These are phyloP conservation scores for Capsaspora owczarzaki DNA, from an alignment of 78 protist species.

Conservation along the genomic window DNA sequence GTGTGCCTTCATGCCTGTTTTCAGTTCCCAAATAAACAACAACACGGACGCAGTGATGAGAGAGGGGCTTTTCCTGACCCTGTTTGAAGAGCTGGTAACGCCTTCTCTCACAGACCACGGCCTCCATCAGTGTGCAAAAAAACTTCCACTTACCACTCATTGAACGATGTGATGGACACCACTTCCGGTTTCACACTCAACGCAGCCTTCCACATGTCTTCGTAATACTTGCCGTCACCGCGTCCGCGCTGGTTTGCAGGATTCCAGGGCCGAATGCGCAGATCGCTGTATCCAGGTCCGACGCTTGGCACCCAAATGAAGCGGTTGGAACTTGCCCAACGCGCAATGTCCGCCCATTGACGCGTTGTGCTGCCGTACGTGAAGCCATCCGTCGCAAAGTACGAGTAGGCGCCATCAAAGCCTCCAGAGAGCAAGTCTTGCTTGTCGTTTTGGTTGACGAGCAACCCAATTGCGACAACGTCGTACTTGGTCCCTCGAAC, in stretches of 20 bases:
- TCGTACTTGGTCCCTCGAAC: slow-evolving; percentile 12
- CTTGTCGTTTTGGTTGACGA: background rate
- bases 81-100: background rate
- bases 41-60: no score
- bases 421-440: background rate
- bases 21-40: no score
- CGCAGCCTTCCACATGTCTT: background rate
- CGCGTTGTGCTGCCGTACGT: slow-evolving; percentile 18
- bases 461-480: slow-evolving; percentile 4
- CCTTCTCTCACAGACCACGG: background rate
- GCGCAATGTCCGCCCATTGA: slow-evolving; percentile 21
- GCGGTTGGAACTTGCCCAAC: background rate
- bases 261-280: slow-evolving; percentile 51
- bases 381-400: slow-evolving; percentile 50
- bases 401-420: slow-evolving; percentile 57
- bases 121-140: slow-evolving; percentile 47
- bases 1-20: background rate
- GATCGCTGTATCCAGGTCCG: slow-evolving; percentile 58
- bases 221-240: slow-evolving; percentile 27
- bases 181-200: background rate
- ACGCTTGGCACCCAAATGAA: slow-evolving; percentile 25
- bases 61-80: background rate
- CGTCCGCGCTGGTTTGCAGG: slow-evolving; percentile 11
- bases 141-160: slow-evolving; percentile 66
- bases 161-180: slow-evolving; percentile 38